phyloP scores from a whole-genome alignment of 805 yeast species.

The Sungouiozyma intestinalis region DNA sequence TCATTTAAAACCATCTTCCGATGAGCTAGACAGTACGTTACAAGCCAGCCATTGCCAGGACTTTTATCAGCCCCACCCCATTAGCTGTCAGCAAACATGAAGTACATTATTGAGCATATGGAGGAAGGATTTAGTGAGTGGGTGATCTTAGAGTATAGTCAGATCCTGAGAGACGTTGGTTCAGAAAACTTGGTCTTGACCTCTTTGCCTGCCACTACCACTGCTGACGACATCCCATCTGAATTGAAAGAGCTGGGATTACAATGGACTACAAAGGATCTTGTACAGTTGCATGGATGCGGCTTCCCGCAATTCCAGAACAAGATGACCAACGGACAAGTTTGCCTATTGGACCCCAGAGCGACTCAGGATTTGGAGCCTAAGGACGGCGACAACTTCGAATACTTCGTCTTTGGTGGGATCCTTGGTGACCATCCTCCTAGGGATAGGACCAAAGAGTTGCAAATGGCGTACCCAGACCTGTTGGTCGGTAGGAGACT shows the following conservation, averaged over 20 bases:
- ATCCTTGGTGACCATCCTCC: slow-evolving; percentile 89
- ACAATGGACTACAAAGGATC: slow-evolving; percentile 74
- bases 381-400: slow-evolving; percentile 52
- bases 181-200: slow-evolving; percentile 61
- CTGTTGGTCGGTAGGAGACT: slow-evolving; percentile 71
- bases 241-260: slow-evolving; percentile 50
- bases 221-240: slow-evolving; percentile 53
- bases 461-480: slow-evolving; percentile 62
- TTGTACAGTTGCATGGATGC: slow-evolving; percentile 33
- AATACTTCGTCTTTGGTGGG: slow-evolving; percentile 93
- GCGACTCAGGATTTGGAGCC: slow-evolving; percentile 70
- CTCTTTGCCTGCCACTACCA: slow-evolving; percentile 58
- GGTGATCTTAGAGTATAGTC: slow-evolving; percentile 82
- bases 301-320: slow-evolving; percentile 17
- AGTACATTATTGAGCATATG: slow-evolving; percentile 94
- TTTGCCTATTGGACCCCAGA: slow-evolving; percentile 83
- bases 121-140: slow-evolving; percentile 94
- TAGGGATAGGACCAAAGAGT: slow-evolving; percentile 86
- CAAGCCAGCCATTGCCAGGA: background rate
- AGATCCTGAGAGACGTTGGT: slow-evolving; percentile 78
- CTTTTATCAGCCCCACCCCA: background rate
- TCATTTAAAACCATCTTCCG: background rate
- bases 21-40: no score
- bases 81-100: no score
- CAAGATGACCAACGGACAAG: slow-evolving; percentile 40